A percentile compares a stretch with the other conserved stretches of the same genome.
phyloP scores from a whole-genome alignment of 148 eudicot genomes.

The Amaranthus palmeri region DNA sequence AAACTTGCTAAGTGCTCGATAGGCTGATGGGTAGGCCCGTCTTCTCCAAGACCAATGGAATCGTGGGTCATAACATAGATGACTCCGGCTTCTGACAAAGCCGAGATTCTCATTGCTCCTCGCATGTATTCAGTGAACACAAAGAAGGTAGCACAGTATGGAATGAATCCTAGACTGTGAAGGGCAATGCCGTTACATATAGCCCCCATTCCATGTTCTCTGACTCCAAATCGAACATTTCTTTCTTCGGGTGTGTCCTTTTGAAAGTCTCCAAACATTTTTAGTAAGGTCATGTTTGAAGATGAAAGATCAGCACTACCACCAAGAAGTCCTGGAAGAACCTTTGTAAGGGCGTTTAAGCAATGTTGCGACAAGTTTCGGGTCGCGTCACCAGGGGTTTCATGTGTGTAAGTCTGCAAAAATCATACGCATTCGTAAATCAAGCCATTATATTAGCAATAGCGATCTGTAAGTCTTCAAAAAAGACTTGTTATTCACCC shows the following conservation, averaged over 20 bases:
- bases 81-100: conserved; percentile 47
- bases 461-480: too few relatives aligned
- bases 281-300: conserved; percentile 60
- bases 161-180: conserved; percentile 55
- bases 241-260: conserved; percentile 63
- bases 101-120: conserved; percentile 59
- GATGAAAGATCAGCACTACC: conserved; percentile 69
- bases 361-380: conserved; percentile 56
- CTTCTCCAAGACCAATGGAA: too few relatives aligned
- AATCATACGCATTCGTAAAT: not conserved
- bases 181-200: conserved; percentile 64
- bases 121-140: conserved; percentile 77
- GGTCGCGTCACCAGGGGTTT: conserved; percentile 55
- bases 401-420: conserved; percentile 55
- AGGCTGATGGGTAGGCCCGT: conserved; percentile 71
- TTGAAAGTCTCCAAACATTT: conserved; percentile 58
- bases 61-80: conserved; percentile 65
- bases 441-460: not conserved
- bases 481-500: too few relatives aligned
- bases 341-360: conserved; percentile 50
- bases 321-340: conserved; percentile 59
- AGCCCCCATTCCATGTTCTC: conserved; percentile 71
- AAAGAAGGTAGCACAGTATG: conserved; percentile 72
- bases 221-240: conserved; percentile 56
- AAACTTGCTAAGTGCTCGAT: conserved; percentile 67